Conservation (phyloP, 495 filamentous ascomycete species). For the Aspergillus conjunctus region DNA sequence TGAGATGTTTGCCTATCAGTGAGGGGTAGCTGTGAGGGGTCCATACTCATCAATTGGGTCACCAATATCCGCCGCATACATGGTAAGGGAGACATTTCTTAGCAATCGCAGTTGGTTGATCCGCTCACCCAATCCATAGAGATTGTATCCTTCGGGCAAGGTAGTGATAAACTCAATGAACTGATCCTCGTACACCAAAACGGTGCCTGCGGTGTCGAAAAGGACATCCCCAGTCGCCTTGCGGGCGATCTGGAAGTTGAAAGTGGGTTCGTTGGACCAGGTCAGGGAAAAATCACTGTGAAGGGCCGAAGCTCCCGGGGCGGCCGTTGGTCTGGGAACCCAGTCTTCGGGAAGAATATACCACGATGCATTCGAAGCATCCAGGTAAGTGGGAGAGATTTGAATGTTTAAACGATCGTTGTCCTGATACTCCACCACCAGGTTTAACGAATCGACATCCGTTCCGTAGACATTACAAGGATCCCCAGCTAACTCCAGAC, state of each 20-base stretch:
- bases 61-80: slow-evolving; percentile 70
- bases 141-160: slow-evolving; percentile 61
- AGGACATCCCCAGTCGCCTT: slow-evolving; percentile 58
- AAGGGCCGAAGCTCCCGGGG: slow-evolving; percentile 36
- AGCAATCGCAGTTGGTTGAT: slow-evolving; percentile 61
- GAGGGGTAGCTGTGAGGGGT: neutral
- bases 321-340: slow-evolving; percentile 59
- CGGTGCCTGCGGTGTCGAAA: slow-evolving; percentile 57
- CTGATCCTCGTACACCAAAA: slow-evolving; percentile 64
- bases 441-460: slow-evolving; percentile 57
- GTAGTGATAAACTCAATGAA: slow-evolving; percentile 63
- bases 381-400: slow-evolving; percentile 62
- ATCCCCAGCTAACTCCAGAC: slow-evolving; percentile 54
- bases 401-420: slow-evolving; percentile 54
- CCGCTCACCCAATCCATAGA: slow-evolving; percentile 64
- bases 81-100: slow-evolving; percentile 63
- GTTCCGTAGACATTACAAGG: slow-evolving; percentile 65
- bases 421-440: slow-evolving; percentile 61
- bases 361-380: slow-evolving; percentile 64
- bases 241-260: slow-evolving; percentile 60
- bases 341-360: slow-evolving; percentile 66
- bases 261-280: slow-evolving; percentile 62
- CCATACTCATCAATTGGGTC: slow-evolving; percentile 58
- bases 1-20: neutral
- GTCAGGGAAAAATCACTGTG: slow-evolving; percentile 56